Percentiles rank a stretch among this genome's conserved stretches.
Conservation (phyloP, 2,329 filamentous ascomycete species). For the Coniella lustricola region DNA sequence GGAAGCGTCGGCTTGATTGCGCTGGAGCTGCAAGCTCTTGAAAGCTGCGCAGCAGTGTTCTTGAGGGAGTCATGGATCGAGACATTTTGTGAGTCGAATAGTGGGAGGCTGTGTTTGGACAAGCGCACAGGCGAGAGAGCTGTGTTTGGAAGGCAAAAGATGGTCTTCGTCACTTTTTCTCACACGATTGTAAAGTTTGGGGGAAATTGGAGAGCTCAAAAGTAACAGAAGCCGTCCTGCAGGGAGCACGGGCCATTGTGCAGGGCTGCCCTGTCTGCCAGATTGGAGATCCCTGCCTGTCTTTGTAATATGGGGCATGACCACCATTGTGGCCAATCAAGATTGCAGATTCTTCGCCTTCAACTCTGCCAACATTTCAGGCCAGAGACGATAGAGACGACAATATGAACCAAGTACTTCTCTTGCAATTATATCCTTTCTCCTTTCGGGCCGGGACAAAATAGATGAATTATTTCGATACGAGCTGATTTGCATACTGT, state of each 20-base stretch:
- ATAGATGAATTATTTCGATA: no score
- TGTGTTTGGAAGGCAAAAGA: background rate
- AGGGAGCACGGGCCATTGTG: slow-evolving; percentile 11
- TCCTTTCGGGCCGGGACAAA: no score
- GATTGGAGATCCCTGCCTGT: no score
- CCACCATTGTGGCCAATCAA: no score
- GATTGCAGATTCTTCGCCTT: no score
- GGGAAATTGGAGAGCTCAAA: background rate
- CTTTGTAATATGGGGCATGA: no score
- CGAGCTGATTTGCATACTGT: no score
- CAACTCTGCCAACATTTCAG: no score
- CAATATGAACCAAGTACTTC: no score
- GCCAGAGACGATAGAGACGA: no score
- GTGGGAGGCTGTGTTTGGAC: background rate
- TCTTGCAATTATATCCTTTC: no score
- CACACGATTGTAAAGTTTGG: background rate
- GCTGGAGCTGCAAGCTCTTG: slow-evolving; percentile 20
- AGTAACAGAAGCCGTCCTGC: slow-evolving; percentile 1
- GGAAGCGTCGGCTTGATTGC: slow-evolving; percentile 36
- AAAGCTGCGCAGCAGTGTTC: slow-evolving; percentile 28
- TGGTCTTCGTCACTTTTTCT: background rate
- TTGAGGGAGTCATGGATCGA: slow-evolving; percentile 29
- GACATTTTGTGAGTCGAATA: slow-evolving; percentile 29
- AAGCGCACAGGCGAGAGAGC: background rate
- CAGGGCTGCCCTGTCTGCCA: background rate